phyloP scores from a whole-genome alignment of 768 basidiomycete species.

The Pulveroboletus sp. region DNA sequence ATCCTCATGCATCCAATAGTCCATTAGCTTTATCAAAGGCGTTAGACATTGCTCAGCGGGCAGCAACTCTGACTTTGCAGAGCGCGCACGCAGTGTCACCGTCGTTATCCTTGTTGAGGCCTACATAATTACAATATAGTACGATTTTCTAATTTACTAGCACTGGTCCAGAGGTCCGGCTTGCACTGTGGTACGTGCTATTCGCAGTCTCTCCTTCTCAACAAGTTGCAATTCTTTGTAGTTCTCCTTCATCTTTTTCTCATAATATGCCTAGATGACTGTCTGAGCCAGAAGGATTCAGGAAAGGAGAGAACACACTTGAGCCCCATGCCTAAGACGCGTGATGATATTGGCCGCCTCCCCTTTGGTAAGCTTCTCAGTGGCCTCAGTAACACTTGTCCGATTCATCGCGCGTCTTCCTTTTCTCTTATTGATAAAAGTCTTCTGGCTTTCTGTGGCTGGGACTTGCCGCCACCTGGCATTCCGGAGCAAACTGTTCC shows the following conservation, averaged over 20 bases:
- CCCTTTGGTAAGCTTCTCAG: slow-evolving; percentile 62
- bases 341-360: slow-evolving; percentile 76
- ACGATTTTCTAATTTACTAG: slow-evolving; percentile 4
- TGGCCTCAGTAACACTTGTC: slow-evolving; percentile 18
- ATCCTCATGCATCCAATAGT: slow-evolving; percentile 42
- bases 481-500: slow-evolving; percentile 49
- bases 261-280: slow-evolving; percentile 45
- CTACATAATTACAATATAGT: background rate
- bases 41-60: slow-evolving; percentile 57
- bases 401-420: slow-evolving; percentile 24
- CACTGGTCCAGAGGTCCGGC: slow-evolving; percentile 49
- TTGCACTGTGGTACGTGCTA: slow-evolving; percentile 49
- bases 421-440: slow-evolving; percentile 52
- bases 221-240: slow-evolving; percentile 32
- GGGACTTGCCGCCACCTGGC: slow-evolving; percentile 63
- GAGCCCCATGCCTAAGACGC: slow-evolving; percentile 70
- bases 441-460: slow-evolving; percentile 59
- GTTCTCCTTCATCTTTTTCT: slow-evolving; percentile 44
- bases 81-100: slow-evolving; percentile 65
- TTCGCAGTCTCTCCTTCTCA: slow-evolving; percentile 48
- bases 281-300: background rate
- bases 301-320: slow-evolving; percentile 37
- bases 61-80: slow-evolving; percentile 56
- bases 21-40: slow-evolving; percentile 40
- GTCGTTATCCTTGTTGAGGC: slow-evolving; percentile 36